Base-by-base conservation (phyloP, 805 yeast genomes). In the Ogataea ramenticola region DNA sequence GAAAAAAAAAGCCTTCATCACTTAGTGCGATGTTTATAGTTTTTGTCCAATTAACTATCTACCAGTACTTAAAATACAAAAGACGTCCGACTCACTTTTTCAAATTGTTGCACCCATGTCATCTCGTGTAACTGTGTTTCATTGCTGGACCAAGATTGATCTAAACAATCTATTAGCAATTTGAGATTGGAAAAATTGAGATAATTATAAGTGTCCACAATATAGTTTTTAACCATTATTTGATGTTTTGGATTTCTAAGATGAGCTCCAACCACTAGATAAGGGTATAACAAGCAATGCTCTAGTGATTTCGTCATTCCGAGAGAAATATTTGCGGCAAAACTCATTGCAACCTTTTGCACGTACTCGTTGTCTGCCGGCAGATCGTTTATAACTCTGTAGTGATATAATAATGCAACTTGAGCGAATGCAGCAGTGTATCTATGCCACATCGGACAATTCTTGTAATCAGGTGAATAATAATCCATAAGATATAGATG, bases 271-370 rank as follows among this genome's bases (percentile, higher is more conserved):
- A 55, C 46, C 8, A 54, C 47, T 16, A 57, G 39, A 33, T 56
- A 40, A 12, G 61, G 64, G 32, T 55, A 52, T 31, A 59, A 39
- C 35, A 57, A 39, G 42, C 64, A 59, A 39, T 59, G 62, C 24
- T 54, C 52, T 31, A 59, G 40, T 2, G 48, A 21, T 14, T 44
- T 43, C 15, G 26, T 27, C 32, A 43, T 29, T 5, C 40, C 47
- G 4, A n/a, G 3, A 3, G 17, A 29, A 14, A 53, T 11, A 21
- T 44, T 45, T 6, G 41, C 36, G 10, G 51, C 29, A 33, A 51
- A 55, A n/a, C 39, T 40, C 1, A 45, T 15, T 15, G 56, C 59
- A 2, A 46, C 45, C 1, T 30, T 31, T 40, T 53, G 57, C 20
- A 58, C 47, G 21, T 36, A 37, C 2, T 12, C 19, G 26, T 40